These are phyloP conservation scores for Stentor roeselii DNA, from an alignment of 73 alveolate genomes.

Conservation along the genomic window DNA sequence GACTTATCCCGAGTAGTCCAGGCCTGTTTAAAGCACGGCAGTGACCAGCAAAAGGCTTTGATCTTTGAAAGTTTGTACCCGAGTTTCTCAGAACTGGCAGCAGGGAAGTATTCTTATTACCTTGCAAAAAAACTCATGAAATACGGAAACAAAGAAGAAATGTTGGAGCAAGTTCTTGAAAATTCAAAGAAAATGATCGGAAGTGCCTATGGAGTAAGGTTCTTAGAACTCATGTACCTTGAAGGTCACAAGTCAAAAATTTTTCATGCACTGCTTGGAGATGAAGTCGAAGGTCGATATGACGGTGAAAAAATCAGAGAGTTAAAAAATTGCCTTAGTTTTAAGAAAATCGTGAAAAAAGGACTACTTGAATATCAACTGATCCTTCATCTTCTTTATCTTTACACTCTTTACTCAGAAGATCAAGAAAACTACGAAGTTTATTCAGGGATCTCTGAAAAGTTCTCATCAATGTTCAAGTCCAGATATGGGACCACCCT, in stretches of 20 bases:
- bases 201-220: not conserved
- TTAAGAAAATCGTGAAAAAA: not conserved
- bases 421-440: not conserved
- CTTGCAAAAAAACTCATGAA: conserved; percentile 22
- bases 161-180: not conserved
- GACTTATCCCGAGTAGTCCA: conserved; percentile 13
- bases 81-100: not conserved
- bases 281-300: not conserved
- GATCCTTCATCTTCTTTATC: not conserved
- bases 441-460: not conserved
- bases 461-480: not conserved
- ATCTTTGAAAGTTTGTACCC: not conserved
- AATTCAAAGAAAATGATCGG: not conserved
- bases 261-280: not conserved
- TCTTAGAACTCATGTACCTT: not conserved
- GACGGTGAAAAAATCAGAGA: not conserved
- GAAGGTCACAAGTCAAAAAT: not conserved
- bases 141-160: conserved; percentile 17
- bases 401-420: not conserved
- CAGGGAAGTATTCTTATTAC: conserved; percentile 26
- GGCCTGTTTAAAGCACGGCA: conserved; percentile 21
- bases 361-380: not conserved
- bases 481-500: not conserved
- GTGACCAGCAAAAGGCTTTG: not conserved
- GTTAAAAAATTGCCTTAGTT: no score